These are phyloP conservation scores for Colletotrichum destructivum DNA, from an alignment of 2,329 filamentous ascomycete species.

Conservation along the genomic window DNA sequence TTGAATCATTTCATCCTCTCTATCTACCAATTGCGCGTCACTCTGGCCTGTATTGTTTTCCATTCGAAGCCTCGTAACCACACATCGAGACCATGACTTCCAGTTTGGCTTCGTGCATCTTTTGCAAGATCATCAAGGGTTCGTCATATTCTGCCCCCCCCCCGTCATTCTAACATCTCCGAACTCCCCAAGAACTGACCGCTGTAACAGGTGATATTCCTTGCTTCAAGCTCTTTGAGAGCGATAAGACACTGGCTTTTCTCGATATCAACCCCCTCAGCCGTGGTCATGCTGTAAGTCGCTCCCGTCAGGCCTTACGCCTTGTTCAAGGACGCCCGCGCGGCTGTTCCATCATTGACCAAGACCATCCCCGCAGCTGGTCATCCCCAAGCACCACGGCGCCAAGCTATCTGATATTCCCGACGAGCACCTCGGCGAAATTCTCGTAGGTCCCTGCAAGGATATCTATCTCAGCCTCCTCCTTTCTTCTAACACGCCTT, in stretches of 20 bases:
- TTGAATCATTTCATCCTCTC: neutral
- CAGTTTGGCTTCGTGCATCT: conserved; percentile 83
- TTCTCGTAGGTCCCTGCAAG: conserved; percentile 73
- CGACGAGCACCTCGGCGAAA: conserved; percentile 86
- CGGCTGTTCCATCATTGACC: conserved; percentile 14
- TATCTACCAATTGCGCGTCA: neutral
- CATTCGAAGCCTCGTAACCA: neutral
- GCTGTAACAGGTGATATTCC: conserved; percentile 85
- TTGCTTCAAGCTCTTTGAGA: conserved; percentile 96
- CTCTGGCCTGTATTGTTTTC: neutral
- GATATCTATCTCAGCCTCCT: neutral
- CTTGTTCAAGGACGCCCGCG: conserved; percentile 3
- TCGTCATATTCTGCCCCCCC: conserved; percentile 38
- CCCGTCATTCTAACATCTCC: conserved; percentile 18
- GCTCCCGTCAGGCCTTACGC: neutral
- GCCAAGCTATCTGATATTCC: conserved; percentile 93
- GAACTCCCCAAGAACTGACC: conserved; percentile 36
- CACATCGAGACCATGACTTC: conserved; percentile 47
- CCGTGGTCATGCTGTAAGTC: conserved; percentile 87
- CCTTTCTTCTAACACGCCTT: neutral
- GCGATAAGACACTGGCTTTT: conserved; percentile 93
- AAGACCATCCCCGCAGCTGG: conserved; percentile 72
- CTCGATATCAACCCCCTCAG: conserved; percentile 95
- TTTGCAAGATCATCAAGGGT: conserved; percentile 99
- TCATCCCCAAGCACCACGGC: conserved; percentile 96